A percentile compares a stretch with the other conserved stretches of the same genome.
Evolutionary conservation across 106 monocot genomes (phyloP).

Genomic region (Dendrobium chrysotoxum): DNA sequence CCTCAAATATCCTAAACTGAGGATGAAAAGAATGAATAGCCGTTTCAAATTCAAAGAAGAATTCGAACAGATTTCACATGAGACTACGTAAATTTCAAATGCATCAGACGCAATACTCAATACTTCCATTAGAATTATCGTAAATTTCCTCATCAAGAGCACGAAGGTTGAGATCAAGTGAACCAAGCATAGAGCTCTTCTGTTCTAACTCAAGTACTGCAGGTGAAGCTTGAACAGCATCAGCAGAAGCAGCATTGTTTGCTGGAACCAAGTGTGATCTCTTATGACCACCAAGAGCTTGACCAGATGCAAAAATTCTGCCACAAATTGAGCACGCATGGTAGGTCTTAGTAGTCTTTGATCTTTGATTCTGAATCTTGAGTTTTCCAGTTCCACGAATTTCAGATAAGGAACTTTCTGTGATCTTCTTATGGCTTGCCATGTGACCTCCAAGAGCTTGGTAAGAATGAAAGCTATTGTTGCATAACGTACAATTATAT

Average conservation of each 20-base stretch:
- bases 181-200: neutral
- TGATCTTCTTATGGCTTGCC: constrained; percentile 19
- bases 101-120: neutral
- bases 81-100: neutral
- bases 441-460: constrained; percentile 42
- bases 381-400: neutral
- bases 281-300: constrained; percentile 9
- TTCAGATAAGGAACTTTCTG: neutral
- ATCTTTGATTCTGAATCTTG: neutral
- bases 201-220: neutral
- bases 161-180: neutral
- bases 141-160: neutral
- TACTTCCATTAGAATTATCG: neutral
- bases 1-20: too few species aligned
- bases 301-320: constrained; percentile 1
- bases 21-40: too few species aligned
- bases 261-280: constrained; percentile 1
- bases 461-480: constrained; percentile 22
- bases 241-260: neutral
- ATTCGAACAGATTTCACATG: too few species aligned
- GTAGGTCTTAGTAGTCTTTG: neutral
- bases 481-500: constrained; percentile 19
- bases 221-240: neutral
- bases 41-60: too few species aligned
- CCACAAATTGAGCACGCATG: neutral